phyloP scores from a whole-genome alignment of 2,329 filamentous ascomycete species.

The Paracamarosporium sp. region DNA sequence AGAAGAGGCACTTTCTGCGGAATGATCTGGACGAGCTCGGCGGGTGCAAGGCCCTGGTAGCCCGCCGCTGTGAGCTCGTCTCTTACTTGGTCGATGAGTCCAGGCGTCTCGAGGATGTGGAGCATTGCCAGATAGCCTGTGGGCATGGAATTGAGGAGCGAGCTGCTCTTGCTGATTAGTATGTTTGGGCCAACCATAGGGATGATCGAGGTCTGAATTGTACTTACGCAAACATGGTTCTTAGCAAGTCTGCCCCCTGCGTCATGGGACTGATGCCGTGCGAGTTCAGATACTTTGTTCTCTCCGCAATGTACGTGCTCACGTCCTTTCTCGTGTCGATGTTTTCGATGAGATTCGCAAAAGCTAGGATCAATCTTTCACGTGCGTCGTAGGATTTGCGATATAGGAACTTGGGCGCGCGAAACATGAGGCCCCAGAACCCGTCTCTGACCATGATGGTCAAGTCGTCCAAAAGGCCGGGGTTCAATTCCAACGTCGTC shows the following conservation, averaged over 20 bases:
- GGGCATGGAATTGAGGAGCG: constrained; percentile 7
- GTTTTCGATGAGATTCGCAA: constrained; percentile 11
- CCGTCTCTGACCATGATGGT: constrained; percentile 7
- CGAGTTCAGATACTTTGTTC: constrained; percentile 7
- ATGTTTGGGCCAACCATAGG: constrained; percentile 6
- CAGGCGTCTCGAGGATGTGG: constrained; percentile 7
- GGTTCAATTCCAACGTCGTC: constrained; percentile 7
- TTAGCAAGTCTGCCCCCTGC: constrained; percentile 6
- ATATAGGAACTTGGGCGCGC: constrained; percentile 10
- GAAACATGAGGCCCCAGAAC: constrained; percentile 10
- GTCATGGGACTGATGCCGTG: constrained; percentile 6
- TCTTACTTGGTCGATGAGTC: constrained; percentile 4
- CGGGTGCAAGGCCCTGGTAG: constrained; percentile 7
- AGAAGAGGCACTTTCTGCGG: constrained; percentile 8
- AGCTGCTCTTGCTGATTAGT: constrained; percentile 7
- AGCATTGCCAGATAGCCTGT: constrained; percentile 7
- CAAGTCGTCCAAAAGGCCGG: constrained; percentile 6
- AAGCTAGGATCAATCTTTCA: constrained; percentile 10
- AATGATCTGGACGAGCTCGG: constrained; percentile 8
- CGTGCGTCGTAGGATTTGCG: constrained; percentile 10
- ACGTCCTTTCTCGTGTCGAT: constrained; percentile 7
- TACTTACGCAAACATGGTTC: constrained; percentile 6
- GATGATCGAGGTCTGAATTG: constrained; percentile 7
- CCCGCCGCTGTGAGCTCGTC: constrained; percentile 10
- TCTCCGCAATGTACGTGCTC: constrained; percentile 6